Evolutionary conservation across 148 eudicot species (phyloP), one percentile per base, ranked within the genome.

Genomic region (Vaccinium darrowii): DNA sequence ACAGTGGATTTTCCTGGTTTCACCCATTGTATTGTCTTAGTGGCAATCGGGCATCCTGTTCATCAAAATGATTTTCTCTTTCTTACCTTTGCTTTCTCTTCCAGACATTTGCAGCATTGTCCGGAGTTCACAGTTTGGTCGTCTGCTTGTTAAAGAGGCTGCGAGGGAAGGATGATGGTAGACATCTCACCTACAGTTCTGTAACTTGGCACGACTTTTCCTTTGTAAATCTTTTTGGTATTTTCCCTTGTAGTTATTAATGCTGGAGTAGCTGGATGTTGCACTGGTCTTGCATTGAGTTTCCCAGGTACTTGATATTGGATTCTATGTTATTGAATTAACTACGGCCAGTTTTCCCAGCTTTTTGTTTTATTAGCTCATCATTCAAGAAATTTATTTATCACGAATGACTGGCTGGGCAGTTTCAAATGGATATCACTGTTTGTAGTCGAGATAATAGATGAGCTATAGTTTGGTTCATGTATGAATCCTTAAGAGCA

Each of bases 181-280:
- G 63, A 0, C 60, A 27, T 88, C 78, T 80, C 79, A 71, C 73
- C 8, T 75, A 7, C 27, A 53, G 77, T 36, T 18, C 80, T 80
- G 13, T 8, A 19, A 23, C 30, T 49, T 9, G 19, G 23, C 16
- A 86, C 19, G 16, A 69, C 51, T 63, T 39, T 33, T 72, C 63
- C 47, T 84, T 81, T 18, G 65, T 25, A 80, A 39, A 33, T 52
- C 19, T 23, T 62, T 81, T 49, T 81, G 75, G 12, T 12, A 23
- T 80, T 75, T 83, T 49, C 78, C 27, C 82, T 81, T 88, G 3
- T 84, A 96, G 99, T 90, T 67, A 88, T 94, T 65, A 96, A 96
- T 88, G 92, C 99, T 57, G 99, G 98, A 76, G 92, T 96, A 43
- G 99, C 99, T 82, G 99, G 99, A 75, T 96, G 99, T 86, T 94